Evolutionary conservation across 495 filamentous ascomycete genomes (phyloP), one percentile per base, ranked within the genome.

Genomic region (Stereocaulon alpinum): DNA sequence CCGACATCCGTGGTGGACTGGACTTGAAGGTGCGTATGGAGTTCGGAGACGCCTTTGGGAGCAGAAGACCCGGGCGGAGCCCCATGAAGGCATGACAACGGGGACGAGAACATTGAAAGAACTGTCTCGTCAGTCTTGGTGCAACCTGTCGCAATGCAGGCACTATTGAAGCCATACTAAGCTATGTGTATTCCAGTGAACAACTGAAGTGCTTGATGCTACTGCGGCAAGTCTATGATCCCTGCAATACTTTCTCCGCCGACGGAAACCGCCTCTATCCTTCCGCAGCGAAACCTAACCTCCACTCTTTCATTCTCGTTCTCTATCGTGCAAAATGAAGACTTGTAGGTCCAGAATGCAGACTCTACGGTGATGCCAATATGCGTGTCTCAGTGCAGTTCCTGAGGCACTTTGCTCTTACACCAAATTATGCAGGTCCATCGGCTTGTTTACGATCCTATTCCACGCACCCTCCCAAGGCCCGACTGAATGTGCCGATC

Each of bases 401-500:
- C 27, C 27, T 10, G 22, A 48, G 32, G 14, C 27, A 4, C 10
- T 32, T 30, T 48, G n/a, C 2, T 6, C 43, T 5, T n/a, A 27
- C 22, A 20, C 30, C 37, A 10, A n/a, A 7, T 18, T 42, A 6
- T 10, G 40, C 15, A 22, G 14, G 59, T 15, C 59, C 34, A 9
- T 30, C 15, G n/a, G 1, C 17, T 4, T 40, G 12, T 55, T 40
- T 15, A 29, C 56, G 40, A 18, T 15, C 12, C 12, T 62, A 64
- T 50, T 62, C 64, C 12, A 48, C 63, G 20, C 48, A 57, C 27
- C 71, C 74, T 43, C 65, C 81, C 6, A 69, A 74, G 30, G 81
- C 80, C 44, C 78, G 78, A 51, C 81, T 97, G 44, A 98, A 98
- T 71, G 66, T 88, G 40, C 91, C 91, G 17, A 86, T 87, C 65